These are phyloP conservation scores for Trichomonas vaginalis DNA, from an alignment of 208 protist species.

Conservation along the genomic window DNA sequence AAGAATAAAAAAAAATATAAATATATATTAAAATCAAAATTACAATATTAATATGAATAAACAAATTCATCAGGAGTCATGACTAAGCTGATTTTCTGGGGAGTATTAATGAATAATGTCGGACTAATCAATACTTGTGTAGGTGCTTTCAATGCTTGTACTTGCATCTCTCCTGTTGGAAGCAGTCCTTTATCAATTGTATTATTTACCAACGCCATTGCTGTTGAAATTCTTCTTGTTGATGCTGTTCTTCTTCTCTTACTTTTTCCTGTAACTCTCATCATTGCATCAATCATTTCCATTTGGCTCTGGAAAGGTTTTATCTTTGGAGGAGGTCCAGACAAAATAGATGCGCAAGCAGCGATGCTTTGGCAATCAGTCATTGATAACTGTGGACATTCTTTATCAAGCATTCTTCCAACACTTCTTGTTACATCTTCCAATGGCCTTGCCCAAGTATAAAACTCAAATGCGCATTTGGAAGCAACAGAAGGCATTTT, in stretches of 20 bases:
- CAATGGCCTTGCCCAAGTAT: neutral
- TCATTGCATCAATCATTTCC: conserved; percentile 7
- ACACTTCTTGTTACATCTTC: neutral
- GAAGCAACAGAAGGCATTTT: neutral
- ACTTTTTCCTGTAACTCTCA: neutral
- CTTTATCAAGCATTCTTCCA: neutral
- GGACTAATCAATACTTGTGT: neutral
- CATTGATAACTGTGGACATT: neutral
- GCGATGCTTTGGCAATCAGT: neutral
- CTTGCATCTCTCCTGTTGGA: neutral
- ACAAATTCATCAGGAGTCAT: neutral
- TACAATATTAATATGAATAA: neutral
- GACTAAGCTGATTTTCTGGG: neutral
- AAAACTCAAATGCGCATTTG: neutral
- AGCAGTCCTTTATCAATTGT: neutral
- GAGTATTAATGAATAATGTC: neutral
- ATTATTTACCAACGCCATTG: neutral
- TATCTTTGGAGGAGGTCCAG: neutral
- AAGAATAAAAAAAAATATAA: neutral
- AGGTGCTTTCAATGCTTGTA: neutral
- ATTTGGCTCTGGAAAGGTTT: neutral
- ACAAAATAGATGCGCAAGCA: neutral
- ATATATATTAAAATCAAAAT: neutral
- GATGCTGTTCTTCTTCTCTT: neutral
- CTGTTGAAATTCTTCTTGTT: neutral